Evolutionary conservation across 2,329 filamentous ascomycete genomes (phyloP).

Genomic region (Tolypocladium paradoxum): DNA sequence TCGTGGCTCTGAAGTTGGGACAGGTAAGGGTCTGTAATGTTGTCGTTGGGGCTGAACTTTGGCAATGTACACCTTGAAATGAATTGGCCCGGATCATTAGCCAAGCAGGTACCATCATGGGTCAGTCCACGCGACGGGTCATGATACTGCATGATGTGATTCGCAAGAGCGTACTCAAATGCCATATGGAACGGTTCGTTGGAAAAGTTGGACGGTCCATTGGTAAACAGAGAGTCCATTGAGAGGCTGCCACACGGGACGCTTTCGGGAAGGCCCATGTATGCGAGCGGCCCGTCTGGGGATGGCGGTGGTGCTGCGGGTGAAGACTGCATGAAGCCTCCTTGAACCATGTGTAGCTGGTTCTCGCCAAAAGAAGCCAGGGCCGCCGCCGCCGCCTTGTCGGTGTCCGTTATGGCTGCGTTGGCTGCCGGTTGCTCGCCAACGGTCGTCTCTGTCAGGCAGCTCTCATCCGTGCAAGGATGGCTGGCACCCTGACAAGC

Average conservation of each 20-base stretch:
- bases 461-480: conserved; percentile 25
- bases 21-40: conserved; percentile 7
- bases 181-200: conserved; percentile 9
- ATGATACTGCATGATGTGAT: conserved; percentile 19
- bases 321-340: conserved; percentile 5
- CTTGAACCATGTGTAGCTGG: conserved; percentile 4
- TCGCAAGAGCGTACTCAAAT: conserved; percentile 14
- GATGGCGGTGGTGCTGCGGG: conserved; percentile 1
- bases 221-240: conserved; percentile 6
- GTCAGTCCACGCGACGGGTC: conserved; percentile 12
- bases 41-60: conserved; percentile 7
- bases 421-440: neutral
- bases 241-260: conserved; percentile 12
- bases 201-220: conserved; percentile 1
- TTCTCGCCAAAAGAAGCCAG: conserved; percentile 19
- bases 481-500: conserved; percentile 24
- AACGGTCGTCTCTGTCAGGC: conserved; percentile 13
- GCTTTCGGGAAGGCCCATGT: conserved; percentile 6
- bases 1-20: conserved; percentile 9
- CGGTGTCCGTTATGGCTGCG: conserved; percentile 8
- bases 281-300: conserved; percentile 2
- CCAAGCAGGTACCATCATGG: conserved; percentile 15
- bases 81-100: conserved; percentile 14
- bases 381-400: conserved; percentile 17
- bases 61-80: conserved; percentile 17